A percentile compares a stretch with the other conserved stretches of the same genome.
These are phyloP conservation scores for Colletotrichum musae DNA, from an alignment of 2,329 filamentous ascomycete species.

Conservation along the genomic window DNA sequence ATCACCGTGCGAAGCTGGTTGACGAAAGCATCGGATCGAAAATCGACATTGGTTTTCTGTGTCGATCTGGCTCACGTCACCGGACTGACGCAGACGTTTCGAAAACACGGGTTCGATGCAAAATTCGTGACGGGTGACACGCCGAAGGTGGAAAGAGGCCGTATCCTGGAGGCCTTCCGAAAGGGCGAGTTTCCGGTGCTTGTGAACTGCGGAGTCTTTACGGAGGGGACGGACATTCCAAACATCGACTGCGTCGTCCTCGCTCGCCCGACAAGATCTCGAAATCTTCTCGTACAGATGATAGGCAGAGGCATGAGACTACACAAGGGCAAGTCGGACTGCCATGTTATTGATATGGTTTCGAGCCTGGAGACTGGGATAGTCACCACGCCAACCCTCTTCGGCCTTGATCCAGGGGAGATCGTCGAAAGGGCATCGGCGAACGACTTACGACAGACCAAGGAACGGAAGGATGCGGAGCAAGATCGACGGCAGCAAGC, in stretches of 20 bases:
- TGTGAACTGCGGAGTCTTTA: conserved; percentile 96
- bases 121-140: conserved; percentile 90
- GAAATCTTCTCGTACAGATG: conserved; percentile 97
- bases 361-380: conserved; percentile 87
- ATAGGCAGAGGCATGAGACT: conserved; percentile 94
- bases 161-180: conserved; percentile 83
- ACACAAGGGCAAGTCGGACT: conserved; percentile 84
- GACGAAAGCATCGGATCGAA: conserved; percentile 78
- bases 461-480: conserved; percentile 62
- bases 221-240: conserved; percentile 97
- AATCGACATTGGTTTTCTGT: conserved; percentile 94
- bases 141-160: conserved; percentile 74
- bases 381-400: conserved; percentile 90
- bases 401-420: conserved; percentile 89
- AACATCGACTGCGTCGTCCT: conserved; percentile 96
- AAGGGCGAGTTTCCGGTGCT: conserved; percentile 85
- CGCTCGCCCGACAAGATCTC: conserved; percentile 88
- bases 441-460: conserved; percentile 71
- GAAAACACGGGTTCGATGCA: conserved; percentile 84
- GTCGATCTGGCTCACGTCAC: conserved; percentile 89
- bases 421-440: conserved; percentile 78
- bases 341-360: conserved; percentile 97
- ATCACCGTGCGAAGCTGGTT: conserved; percentile 90
- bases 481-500: conserved; percentile 51
- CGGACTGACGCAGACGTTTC: conserved; percentile 82